phyloP scores from a whole-genome alignment of 345 rosid genomes.

The Citrus inodora region DNA sequence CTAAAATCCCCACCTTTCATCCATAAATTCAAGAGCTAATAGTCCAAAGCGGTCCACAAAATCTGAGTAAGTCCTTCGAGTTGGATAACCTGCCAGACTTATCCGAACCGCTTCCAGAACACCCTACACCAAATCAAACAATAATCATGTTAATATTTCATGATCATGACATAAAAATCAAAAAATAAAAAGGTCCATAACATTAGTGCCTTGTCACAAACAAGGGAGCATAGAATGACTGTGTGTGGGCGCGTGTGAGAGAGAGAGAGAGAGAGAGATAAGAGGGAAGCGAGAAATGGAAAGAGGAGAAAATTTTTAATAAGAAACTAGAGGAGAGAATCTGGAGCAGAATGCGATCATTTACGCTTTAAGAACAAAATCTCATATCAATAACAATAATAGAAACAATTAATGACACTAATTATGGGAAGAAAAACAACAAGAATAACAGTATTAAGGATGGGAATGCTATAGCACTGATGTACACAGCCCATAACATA shows the following conservation, averaged over 20 bases:
- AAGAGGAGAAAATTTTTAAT: background rate
- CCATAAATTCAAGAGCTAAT: conserved; percentile 64
- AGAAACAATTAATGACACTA: background rate
- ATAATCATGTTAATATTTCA: background rate
- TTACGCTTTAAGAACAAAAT: background rate
- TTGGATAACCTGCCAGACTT: conserved; percentile 97
- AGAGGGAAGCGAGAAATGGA: background rate
- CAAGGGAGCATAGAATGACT: background rate
- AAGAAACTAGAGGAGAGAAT: background rate
- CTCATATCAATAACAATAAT: background rate
- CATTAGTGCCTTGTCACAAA: background rate
- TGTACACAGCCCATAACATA: background rate
- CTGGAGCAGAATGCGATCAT: background rate
- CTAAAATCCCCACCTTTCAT: conserved; percentile 55
- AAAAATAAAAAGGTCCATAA: background rate
- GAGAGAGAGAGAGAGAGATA: too few species aligned
- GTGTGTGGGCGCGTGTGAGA: background rate
- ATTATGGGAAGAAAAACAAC: background rate
- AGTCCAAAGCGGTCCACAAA: conserved; percentile 96
- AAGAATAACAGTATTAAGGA: background rate
- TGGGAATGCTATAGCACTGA: background rate
- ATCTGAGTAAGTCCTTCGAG: conserved; percentile 79
- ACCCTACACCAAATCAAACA: conserved; percentile 53
- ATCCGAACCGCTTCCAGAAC: conserved; percentile 98
- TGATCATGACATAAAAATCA: background rate